Evolutionary conservation across 805 yeast species (phyloP).

Genomic region (Suhomyces vadensis): DNA sequence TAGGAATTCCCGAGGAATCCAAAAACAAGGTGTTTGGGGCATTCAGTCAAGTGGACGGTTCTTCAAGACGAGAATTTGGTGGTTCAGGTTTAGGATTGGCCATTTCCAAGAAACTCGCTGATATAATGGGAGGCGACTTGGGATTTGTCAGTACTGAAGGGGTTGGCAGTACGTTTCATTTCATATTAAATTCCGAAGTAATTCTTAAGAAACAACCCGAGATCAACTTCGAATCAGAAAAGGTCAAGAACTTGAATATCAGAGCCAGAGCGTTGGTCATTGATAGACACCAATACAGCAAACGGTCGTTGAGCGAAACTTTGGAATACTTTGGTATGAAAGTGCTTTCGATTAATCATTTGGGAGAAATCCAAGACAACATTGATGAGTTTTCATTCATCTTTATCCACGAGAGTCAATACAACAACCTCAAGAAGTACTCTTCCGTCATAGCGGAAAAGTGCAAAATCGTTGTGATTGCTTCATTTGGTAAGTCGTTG

Average conservation of each 20-base stretch:
- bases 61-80: constrained; percentile 51
- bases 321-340: constrained; percentile 36
- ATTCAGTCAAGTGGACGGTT: constrained; percentile 58
- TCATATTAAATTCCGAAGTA: constrained; percentile 34
- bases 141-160: constrained; percentile 48
- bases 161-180: constrained; percentile 47
- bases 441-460: constrained; percentile 4
- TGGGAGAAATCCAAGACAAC: constrained; percentile 14
- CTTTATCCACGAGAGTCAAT: constrained; percentile 23
- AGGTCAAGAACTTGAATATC: constrained; percentile 11
- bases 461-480: constrained; percentile 23
- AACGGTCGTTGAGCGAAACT: constrained; percentile 32
- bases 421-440: constrained; percentile 12
- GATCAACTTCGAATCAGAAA: constrained; percentile 11
- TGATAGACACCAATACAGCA: constrained; percentile 31
- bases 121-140: constrained; percentile 50
- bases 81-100: constrained; percentile 55
- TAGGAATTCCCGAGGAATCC: constrained; percentile 50
- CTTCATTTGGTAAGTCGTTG: constrained; percentile 31
- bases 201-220: constrained; percentile 23
- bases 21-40: constrained; percentile 51
- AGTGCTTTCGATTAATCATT: constrained; percentile 22
- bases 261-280: constrained; percentile 30
- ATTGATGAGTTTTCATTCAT: constrained; percentile 17
- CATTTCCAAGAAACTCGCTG: constrained; percentile 48